Evolutionary conservation across 148 eudicot genomes (phyloP).

Genomic region (Suaeda aralocaspica): DNA sequence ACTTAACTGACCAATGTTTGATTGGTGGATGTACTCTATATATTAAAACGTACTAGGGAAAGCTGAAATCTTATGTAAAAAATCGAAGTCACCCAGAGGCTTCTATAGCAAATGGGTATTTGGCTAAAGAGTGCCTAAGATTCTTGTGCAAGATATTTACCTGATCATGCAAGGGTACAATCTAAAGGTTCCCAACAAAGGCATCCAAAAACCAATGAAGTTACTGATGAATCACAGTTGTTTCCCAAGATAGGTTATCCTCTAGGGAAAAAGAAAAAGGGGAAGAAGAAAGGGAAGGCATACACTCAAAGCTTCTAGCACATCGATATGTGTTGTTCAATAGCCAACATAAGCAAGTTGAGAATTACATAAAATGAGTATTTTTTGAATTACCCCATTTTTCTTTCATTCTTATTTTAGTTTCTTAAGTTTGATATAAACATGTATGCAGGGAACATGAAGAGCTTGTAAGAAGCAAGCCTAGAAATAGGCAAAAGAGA

Average conservation of each 20-base stretch:
- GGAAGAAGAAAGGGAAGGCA: too few relatives aligned
- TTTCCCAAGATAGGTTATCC: too few relatives aligned
- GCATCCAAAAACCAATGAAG: not conserved
- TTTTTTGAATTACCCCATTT: not conserved
- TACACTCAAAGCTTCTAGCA: too few relatives aligned
- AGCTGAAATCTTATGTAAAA: constrained; percentile 4
- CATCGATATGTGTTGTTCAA: too few relatives aligned
- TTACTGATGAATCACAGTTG: too few relatives aligned
- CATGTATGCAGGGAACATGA: not conserved
- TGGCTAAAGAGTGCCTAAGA: not conserved
- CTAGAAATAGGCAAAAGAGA: not conserved
- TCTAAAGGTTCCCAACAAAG: too few relatives aligned
- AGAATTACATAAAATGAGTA: not conserved
- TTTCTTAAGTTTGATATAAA: not conserved
- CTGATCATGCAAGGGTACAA: not conserved
- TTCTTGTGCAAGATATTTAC: constrained; percentile 3
- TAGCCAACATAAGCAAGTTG: not conserved
- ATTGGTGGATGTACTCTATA: too few relatives aligned
- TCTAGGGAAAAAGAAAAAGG: too few relatives aligned
- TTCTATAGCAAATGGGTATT: not conserved
- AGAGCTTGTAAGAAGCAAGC: not conserved
- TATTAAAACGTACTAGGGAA: constrained; percentile 3
- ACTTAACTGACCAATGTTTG: too few relatives aligned
- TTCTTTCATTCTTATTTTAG: not conserved
- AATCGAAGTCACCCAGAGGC: not conserved